Conservation (phyloP, 768 basidiomycete genomes). For the Pleurotus platypus region DNA sequence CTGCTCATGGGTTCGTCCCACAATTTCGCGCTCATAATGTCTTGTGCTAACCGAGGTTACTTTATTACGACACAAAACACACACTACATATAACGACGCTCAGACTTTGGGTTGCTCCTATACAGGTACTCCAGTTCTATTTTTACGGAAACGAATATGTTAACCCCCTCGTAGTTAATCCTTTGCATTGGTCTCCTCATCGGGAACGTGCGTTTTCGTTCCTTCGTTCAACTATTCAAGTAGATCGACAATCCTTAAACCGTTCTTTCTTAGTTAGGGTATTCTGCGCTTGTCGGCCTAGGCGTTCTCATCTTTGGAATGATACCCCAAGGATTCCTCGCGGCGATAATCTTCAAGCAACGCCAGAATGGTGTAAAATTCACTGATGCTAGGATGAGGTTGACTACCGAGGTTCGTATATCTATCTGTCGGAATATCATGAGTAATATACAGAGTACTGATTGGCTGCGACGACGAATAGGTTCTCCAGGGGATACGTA, state of each 20-base stretch:
- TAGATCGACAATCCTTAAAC: not conserved
- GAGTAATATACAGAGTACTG: not conserved
- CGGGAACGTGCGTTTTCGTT: constrained; percentile 38
- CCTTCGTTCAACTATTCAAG: not conserved
- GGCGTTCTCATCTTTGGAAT: constrained; percentile 56
- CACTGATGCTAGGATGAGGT: constrained; percentile 63
- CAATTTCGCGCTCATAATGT: not conserved
- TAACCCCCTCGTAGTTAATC: constrained; percentile 27
- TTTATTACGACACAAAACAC: too few relatives aligned
- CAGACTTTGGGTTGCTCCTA: constrained; percentile 59
- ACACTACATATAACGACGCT: too few relatives aligned
- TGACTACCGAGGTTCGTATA: constrained; percentile 50
- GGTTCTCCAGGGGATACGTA: constrained; percentile 63
- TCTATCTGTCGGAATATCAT: not conserved
- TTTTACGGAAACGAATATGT: not conserved
- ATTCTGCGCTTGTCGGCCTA: constrained; percentile 66
- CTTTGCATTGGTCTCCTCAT: constrained; percentile 63
- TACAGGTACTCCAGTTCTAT: constrained; percentile 34
- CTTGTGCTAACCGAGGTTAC: not conserved
- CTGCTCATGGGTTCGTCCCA: constrained; percentile 34
- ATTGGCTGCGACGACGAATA: constrained; percentile 14
- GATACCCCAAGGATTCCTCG: constrained; percentile 54
- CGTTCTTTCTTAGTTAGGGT: constrained; percentile 43
- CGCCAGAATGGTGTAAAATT: constrained; percentile 56
- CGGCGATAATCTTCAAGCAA: constrained; percentile 48